Conservation (phyloP, 169 alveolate species). For the Hepatocystis sp. region DNA sequence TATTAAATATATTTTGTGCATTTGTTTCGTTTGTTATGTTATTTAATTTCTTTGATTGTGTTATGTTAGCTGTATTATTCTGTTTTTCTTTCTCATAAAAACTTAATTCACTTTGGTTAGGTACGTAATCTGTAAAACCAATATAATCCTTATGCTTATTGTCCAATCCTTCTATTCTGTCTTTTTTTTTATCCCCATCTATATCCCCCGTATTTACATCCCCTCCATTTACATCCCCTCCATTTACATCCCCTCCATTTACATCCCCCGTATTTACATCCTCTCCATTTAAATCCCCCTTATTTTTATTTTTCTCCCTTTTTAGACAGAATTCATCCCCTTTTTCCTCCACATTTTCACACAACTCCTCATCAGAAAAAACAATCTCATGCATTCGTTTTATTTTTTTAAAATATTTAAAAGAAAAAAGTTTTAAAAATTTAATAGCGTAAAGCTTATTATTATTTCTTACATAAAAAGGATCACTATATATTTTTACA, state of each 20-base stretch:
- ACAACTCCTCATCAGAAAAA: constrained; percentile 34
- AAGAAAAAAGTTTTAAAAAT: constrained; percentile 49
- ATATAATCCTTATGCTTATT: no score
- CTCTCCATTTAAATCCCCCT: background rate
- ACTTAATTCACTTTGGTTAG: no score
- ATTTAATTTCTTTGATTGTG: no score
- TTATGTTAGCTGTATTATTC: no score
- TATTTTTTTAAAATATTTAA: constrained; percentile 42
- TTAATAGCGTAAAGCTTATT: constrained; percentile 42
- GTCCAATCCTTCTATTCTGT: no score
- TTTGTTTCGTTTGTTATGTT: no score
- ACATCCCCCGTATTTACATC: background rate
- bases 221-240: background rate
- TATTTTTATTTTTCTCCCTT: background rate
- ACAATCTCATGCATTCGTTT: constrained; percentile 28
- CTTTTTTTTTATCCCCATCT: background rate
- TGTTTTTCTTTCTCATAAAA: no score
- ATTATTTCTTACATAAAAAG: constrained; percentile 48
- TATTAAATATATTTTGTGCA: no score
- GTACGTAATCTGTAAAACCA: no score
- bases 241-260: constrained; percentile 3
- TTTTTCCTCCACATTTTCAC: background rate
- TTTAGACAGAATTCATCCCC: no score
- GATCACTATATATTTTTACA: constrained; percentile 52
- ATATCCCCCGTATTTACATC: background rate